These are phyloP conservation scores for Blastomyces silverae DNA, from an alignment of 2,329 filamentous ascomycete species.

Conservation along the genomic window DNA sequence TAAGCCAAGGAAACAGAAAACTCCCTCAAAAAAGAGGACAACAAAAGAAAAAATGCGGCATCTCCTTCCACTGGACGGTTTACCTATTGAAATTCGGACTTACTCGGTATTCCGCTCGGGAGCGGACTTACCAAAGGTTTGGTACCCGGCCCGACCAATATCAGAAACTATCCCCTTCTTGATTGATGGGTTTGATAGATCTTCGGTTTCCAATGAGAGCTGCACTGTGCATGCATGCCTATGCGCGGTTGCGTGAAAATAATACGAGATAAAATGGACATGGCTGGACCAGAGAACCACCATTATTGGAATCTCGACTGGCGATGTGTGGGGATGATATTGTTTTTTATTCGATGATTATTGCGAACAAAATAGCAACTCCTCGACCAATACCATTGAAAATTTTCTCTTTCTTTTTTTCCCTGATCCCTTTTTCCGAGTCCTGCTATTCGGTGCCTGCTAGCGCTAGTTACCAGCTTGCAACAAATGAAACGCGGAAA, in stretches of 20 bases:
- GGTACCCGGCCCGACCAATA: background rate
- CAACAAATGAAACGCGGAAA: background rate
- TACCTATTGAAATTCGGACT: background rate
- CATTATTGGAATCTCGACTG: background rate
- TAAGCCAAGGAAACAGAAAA: background rate
- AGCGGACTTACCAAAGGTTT: background rate
- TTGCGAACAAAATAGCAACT: background rate
- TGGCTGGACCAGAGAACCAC: background rate
- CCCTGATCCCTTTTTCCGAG: background rate
- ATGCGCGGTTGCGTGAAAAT: background rate
- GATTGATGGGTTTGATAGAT: background rate
- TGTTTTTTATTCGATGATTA: background rate
- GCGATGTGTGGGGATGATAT: background rate
- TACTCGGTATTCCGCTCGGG: background rate
- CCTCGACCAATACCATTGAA: background rate
- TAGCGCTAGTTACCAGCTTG: background rate
- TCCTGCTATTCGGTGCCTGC: background rate
- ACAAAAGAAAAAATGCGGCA: background rate
- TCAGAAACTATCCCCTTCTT: background rate
- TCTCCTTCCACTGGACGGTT: background rate
- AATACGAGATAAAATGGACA: background rate
- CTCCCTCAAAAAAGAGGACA: background rate
- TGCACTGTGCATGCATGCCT: background rate
- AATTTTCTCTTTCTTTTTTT: background rate
- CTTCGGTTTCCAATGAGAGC: background rate